Percentiles rank a stretch among this genome's conserved stretches.
Conservation (phyloP, 2,329 filamentous ascomycete genomes). For the Calonectria henricotiae region DNA sequence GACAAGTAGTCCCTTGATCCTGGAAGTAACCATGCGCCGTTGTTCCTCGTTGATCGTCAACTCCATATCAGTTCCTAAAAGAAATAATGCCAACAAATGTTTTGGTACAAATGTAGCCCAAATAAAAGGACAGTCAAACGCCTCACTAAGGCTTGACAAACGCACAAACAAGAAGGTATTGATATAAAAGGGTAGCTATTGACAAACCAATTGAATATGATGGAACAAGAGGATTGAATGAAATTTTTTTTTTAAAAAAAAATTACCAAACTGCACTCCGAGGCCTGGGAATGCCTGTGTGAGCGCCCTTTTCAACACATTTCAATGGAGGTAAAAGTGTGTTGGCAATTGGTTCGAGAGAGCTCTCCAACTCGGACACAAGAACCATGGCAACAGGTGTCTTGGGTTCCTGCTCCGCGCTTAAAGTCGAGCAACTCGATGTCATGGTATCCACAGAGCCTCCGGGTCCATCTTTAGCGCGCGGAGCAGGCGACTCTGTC, state of each 20-base stretch:
- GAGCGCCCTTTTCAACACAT: slow-evolving; percentile 36
- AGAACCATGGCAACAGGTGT: slow-evolving; percentile 48
- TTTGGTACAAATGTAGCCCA: not conserved
- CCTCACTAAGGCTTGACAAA: slow-evolving; percentile 14
- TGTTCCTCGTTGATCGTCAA: slow-evolving; percentile 20
- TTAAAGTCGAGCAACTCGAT: slow-evolving; percentile 20
- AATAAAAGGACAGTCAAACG: slow-evolving; percentile 2
- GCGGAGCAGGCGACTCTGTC: slow-evolving; percentile 1
- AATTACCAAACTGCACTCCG: slow-evolving; percentile 43
- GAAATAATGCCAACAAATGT: slow-evolving; percentile 3
- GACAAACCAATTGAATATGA: slow-evolving; percentile 2
- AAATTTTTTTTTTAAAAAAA: too few relatives aligned
- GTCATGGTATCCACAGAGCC: slow-evolving; percentile 14
- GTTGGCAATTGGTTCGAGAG: slow-evolving; percentile 21
- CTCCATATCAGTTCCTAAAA: slow-evolving; percentile 19
- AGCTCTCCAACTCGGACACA: slow-evolving; percentile 30
- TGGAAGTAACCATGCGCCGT: slow-evolving; percentile 10
- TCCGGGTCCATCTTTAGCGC: slow-evolving; percentile 3
- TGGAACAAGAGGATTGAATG: not conserved
- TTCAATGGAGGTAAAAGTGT: slow-evolving; percentile 39
- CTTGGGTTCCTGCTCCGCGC: slow-evolving; percentile 38
- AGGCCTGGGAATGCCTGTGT: slow-evolving; percentile 32
- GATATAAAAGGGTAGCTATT: not conserved
- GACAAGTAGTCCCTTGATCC: slow-evolving; percentile 4
- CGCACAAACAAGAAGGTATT: not conserved